These are phyloP conservation scores for Zalaria sp. DNA, from an alignment of 2,329 filamentous ascomycete species.

Conservation along the genomic window DNA sequence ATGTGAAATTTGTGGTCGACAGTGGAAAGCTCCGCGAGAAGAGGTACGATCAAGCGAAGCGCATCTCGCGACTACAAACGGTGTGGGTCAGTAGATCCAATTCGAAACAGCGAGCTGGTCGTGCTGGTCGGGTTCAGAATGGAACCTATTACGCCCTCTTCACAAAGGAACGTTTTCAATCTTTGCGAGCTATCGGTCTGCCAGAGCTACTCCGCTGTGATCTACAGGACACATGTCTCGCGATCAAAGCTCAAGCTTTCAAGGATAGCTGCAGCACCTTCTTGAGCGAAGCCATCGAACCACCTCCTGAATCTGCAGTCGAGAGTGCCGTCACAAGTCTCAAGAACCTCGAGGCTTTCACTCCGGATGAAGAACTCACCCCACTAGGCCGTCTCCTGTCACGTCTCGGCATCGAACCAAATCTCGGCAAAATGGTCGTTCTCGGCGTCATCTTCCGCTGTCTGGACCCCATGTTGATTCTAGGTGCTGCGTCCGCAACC, in stretches of 20 bases:
- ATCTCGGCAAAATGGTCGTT: slow-evolving; percentile 34
- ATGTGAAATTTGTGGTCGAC: slow-evolving; percentile 37
- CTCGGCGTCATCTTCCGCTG: slow-evolving; percentile 38
- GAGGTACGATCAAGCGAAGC: slow-evolving; percentile 24
- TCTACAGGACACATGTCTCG: slow-evolving; percentile 30
- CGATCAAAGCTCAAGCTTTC: slow-evolving; percentile 25
- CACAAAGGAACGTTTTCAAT: slow-evolving; percentile 20
- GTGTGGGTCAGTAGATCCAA: slow-evolving; percentile 35
- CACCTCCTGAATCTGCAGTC: slow-evolving; percentile 25
- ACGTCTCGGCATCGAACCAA: slow-evolving; percentile 26
- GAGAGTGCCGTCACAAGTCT: slow-evolving; percentile 24
- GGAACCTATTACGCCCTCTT: slow-evolving; percentile 37
- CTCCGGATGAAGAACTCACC: slow-evolving; percentile 28
- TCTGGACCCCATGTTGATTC: slow-evolving; percentile 34
- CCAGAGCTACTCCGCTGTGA: slow-evolving; percentile 30
- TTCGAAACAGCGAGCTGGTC: slow-evolving; percentile 33
- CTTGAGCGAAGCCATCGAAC: slow-evolving; percentile 29
- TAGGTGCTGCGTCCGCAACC: slow-evolving; percentile 22
- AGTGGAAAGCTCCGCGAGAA: slow-evolving; percentile 27
- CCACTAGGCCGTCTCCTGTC: slow-evolving; percentile 31
- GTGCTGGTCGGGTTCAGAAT: slow-evolving; percentile 33
- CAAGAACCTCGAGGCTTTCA: slow-evolving; percentile 27
- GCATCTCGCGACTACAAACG: slow-evolving; percentile 24
- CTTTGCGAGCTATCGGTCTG: slow-evolving; percentile 17
- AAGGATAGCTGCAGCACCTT: slow-evolving; percentile 25